phyloP scores from a whole-genome alignment of 2,329 filamentous ascomycete genomes.

The Aspergillus sergii region DNA sequence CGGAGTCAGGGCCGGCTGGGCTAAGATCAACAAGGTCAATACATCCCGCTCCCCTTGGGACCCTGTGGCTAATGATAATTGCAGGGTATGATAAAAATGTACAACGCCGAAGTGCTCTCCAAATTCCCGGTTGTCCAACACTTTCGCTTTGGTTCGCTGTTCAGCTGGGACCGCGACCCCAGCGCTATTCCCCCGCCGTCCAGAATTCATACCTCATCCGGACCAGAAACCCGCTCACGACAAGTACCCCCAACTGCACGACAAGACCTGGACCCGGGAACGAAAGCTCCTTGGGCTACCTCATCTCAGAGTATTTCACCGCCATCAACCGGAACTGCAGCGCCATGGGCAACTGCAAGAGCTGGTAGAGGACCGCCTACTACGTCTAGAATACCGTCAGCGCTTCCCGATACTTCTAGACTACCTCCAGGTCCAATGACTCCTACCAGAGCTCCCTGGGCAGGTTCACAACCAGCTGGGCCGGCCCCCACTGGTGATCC shows the following conservation, averaged over 20 bases:
- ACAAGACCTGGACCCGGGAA: constrained; percentile 25
- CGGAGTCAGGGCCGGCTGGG: constrained; percentile 90
- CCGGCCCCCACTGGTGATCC: constrained; percentile 20
- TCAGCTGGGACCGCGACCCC: constrained; percentile 73
- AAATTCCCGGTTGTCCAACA: constrained; percentile 99
- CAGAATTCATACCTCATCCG: constrained; percentile 57
- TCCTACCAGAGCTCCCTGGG: constrained; percentile 38
- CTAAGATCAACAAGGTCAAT: constrained; percentile 84
- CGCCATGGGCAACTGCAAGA: constrained; percentile 32
- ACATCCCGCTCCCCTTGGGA: too few relatives aligned
- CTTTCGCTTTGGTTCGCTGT: constrained; percentile 80
- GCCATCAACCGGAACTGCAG: constrained; percentile 27
- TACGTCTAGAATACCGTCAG: constrained; percentile 11
- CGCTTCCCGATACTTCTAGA: constrained; percentile 33
- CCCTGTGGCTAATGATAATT: background rate
- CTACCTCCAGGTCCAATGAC: constrained; percentile 32
- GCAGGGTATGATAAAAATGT: constrained; percentile 99
- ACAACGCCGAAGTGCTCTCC: constrained; percentile 90
- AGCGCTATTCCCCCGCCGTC: constrained; percentile 54
- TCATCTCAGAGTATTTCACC: constrained; percentile 21
- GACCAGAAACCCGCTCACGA: constrained; percentile 27
- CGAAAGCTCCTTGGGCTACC: constrained; percentile 41
- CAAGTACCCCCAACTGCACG: constrained; percentile 19
- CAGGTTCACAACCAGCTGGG: constrained; percentile 21
- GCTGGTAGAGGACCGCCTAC: constrained; percentile 13